These are phyloP conservation scores for Schizophyllum commune DNA, from an alignment of 1,284 basidiomycete species.

Conservation along the genomic window DNA sequence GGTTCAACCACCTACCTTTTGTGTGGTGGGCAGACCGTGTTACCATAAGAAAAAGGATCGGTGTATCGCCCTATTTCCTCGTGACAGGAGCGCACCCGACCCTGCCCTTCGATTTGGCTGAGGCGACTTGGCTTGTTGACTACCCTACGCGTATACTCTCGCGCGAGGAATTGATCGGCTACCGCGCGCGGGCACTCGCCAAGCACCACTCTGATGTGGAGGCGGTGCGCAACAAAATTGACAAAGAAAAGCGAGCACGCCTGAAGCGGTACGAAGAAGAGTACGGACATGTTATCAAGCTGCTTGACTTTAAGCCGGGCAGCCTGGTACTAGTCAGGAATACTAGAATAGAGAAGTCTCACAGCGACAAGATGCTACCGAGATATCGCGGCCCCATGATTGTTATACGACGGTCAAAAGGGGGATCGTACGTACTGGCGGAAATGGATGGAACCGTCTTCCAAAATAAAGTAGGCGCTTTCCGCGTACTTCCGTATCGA, in stretches of 20 bases:
- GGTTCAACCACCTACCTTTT: slow-evolving; percentile 18
- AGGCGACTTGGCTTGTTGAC: slow-evolving; percentile 29
- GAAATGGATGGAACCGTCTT: slow-evolving; percentile 25
- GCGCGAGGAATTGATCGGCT: slow-evolving; percentile 18
- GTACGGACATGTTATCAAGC: slow-evolving; percentile 16
- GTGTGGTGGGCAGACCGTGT: slow-evolving; percentile 32
- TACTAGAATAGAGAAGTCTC: slow-evolving; percentile 14
- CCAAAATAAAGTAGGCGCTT: slow-evolving; percentile 20
- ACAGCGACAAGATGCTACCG: slow-evolving; percentile 19
- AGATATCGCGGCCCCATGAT: slow-evolving; percentile 27
- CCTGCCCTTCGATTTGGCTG: slow-evolving; percentile 29
- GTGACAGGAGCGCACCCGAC: slow-evolving; percentile 8
- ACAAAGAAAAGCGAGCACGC: too few relatives aligned
- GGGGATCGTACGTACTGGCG: slow-evolving; percentile 24
- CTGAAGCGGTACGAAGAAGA: slow-evolving; percentile 1
- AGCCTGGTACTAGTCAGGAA: slow-evolving; percentile 28
- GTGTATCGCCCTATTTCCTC: slow-evolving; percentile 25
- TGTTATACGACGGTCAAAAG: slow-evolving; percentile 21
- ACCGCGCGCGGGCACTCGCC: slow-evolving; percentile 17
- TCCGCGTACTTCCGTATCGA: slow-evolving; percentile 26
- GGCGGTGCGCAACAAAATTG: too few relatives aligned
- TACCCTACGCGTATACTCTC: slow-evolving; percentile 15
- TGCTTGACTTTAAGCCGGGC: slow-evolving; percentile 27
- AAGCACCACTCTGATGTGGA: slow-evolving; percentile 15
- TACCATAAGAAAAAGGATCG: slow-evolving; percentile 4